Percentiles rank a stretch among this genome's conserved stretches.
phyloP scores from a whole-genome alignment of 1,284 basidiomycete species.

The Trichosporon coremiiforme region DNA sequence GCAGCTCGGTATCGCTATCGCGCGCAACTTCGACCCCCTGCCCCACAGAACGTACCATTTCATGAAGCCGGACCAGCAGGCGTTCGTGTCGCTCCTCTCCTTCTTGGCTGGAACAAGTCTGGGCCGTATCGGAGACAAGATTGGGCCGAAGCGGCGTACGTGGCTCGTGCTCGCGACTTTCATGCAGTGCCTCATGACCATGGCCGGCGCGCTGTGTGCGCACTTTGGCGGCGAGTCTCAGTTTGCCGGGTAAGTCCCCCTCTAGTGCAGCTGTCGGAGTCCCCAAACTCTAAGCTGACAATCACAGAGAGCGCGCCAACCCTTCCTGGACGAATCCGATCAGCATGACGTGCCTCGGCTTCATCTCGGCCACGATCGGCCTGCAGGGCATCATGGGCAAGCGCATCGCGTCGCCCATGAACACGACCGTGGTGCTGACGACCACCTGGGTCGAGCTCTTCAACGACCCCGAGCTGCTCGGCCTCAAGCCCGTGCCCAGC shows the following conservation, averaged over 20 bases:
- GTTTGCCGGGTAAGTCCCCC: constrained; percentile 50
- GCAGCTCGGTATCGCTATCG: constrained; percentile 66
- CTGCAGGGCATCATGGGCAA: constrained; percentile 76
- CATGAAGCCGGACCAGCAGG: constrained; percentile 76
- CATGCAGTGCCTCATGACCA: constrained; percentile 72
- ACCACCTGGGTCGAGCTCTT: constrained; percentile 84
- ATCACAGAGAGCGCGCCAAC: constrained; percentile 47
- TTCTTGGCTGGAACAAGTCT: constrained; percentile 62
- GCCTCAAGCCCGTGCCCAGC: constrained; percentile 59
- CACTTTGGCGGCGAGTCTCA: constrained; percentile 61
- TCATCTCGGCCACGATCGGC: constrained; percentile 76
- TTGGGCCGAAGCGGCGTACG: constrained; percentile 69
- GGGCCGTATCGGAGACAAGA: constrained; percentile 57
- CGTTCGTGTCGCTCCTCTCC: constrained; percentile 70
- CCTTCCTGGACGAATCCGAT: constrained; percentile 70
- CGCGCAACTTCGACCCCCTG: constrained; percentile 65
- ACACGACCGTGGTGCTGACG: constrained; percentile 61
- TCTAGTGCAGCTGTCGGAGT: no score
- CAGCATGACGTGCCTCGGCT: constrained; percentile 72
- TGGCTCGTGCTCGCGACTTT: constrained; percentile 75
- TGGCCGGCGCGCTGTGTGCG: constrained; percentile 70
- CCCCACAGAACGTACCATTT: constrained; percentile 63
- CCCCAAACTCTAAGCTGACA: background rate
- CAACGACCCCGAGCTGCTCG: constrained; percentile 73
- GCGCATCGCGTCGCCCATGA: constrained; percentile 57